A percentile compares a stretch with the other conserved stretches of the same genome.
phyloP scores from a whole-genome alignment of 352 stramenopile species.

The Thalassiosira delicatula region DNA sequence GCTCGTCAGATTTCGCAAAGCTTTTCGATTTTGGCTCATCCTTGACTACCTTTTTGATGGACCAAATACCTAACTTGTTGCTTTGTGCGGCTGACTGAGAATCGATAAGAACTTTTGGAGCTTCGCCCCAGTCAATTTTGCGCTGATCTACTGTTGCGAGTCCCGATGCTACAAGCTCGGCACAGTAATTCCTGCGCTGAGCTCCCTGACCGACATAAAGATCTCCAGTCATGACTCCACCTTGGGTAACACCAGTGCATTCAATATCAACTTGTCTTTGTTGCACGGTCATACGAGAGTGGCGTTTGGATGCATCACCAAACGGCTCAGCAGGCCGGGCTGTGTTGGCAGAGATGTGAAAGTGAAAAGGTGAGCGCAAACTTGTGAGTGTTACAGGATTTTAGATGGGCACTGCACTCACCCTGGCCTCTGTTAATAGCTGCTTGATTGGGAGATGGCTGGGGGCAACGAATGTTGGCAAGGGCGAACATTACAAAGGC shows the following conservation, averaged over 20 bases:
- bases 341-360: too few species aligned
- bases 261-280: conserved; percentile 82
- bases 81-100: conserved; percentile 88
- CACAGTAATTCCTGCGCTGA: conserved; percentile 88
- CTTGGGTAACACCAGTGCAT: conserved; percentile 82
- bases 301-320: conserved; percentile 81
- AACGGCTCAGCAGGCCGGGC: conserved; percentile 78
- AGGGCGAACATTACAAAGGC: conserved; percentile 90
- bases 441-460: conserved; percentile 70
- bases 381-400: too few species aligned
- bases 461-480: conserved; percentile 71
- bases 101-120: conserved; percentile 85
- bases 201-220: conserved; percentile 75
- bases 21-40: conserved; percentile 49
- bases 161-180: conserved; percentile 91
- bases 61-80: conserved; percentile 94
- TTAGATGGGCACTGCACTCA: too few species aligned
- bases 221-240: conserved; percentile 88
- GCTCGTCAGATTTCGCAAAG: conserved; percentile 63
- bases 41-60: conserved; percentile 82
- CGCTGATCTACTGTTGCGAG: conserved; percentile 92
- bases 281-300: conserved; percentile 76
- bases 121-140: conserved; percentile 90
- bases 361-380: too few species aligned
- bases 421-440: too few species aligned